A percentile compares a stretch with the other conserved stretches of the same genome.
Evolutionary conservation across 108 stramenopile species (phyloP).

Genomic region (Conticribra weissflogii): DNA sequence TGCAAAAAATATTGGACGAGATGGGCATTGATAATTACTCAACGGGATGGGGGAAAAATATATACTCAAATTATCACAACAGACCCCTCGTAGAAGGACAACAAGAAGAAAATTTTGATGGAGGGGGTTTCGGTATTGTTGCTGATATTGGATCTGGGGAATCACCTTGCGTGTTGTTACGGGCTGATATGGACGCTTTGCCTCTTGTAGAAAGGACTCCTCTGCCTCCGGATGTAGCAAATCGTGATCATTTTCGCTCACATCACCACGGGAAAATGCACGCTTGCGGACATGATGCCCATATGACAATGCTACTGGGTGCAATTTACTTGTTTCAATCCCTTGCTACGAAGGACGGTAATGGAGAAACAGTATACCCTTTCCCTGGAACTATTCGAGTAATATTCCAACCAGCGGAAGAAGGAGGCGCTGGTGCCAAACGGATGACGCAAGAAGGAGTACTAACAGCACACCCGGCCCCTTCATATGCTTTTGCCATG

Average conservation of each 20-base stretch:
- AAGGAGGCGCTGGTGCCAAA: slow-evolving; percentile 89
- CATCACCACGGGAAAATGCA: slow-evolving; percentile 80
- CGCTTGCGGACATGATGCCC: slow-evolving; percentile 96
- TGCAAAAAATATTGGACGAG: slow-evolving; percentile 59
- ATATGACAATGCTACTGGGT: slow-evolving; percentile 89
- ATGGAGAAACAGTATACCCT: too few species aligned
- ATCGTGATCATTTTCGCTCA: slow-evolving; percentile 48
- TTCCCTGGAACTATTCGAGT: slow-evolving; percentile 79
- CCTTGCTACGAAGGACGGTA: neutral
- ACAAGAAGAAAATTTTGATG: slow-evolving; percentile 17
- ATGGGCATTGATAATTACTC: slow-evolving; percentile 58
- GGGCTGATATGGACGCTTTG: slow-evolving; percentile 96
- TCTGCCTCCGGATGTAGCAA: slow-evolving; percentile 16
- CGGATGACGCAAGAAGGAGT: slow-evolving; percentile 92
- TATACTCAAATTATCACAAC: slow-evolving; percentile 47
- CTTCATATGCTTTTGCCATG: slow-evolving; percentile 82
- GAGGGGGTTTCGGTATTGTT: slow-evolving; percentile 81
- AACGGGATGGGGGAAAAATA: slow-evolving; percentile 79
- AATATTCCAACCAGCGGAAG: slow-evolving; percentile 94
- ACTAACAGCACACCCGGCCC: slow-evolving; percentile 54
- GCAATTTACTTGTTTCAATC: slow-evolving; percentile 62
- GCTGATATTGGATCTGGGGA: slow-evolving; percentile 80
- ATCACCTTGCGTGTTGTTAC: slow-evolving; percentile 75
- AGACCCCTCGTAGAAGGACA: slow-evolving; percentile 2
- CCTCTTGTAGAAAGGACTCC: slow-evolving; percentile 82